Evolutionary conservation across 768 basidiomycete species (phyloP).

Genomic region (Lentinula lateritia): DNA sequence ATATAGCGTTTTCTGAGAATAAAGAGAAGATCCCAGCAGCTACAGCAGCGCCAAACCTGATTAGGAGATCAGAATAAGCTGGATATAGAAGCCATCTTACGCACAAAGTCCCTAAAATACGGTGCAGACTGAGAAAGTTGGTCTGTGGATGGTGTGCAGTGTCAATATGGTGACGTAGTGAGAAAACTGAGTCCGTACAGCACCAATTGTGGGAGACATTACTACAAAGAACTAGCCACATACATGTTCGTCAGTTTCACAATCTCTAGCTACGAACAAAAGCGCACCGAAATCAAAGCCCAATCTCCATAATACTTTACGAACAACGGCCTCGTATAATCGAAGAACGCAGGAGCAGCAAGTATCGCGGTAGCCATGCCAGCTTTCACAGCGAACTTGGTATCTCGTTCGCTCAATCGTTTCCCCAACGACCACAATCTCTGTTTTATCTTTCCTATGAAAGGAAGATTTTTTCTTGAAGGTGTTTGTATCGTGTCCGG

Average conservation of each 20-base stretch:
- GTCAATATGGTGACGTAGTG: not conserved
- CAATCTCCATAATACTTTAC: constrained; percentile 87
- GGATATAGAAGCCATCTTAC: not conserved
- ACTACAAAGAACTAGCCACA: constrained; percentile 71
- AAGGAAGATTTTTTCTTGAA: constrained; percentile 48
- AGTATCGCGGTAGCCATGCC: constrained; percentile 80
- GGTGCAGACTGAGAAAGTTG: constrained; percentile 79
- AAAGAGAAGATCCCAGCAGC: constrained; percentile 69
- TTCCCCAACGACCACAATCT: constrained; percentile 67
- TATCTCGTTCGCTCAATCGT: constrained; percentile 62
- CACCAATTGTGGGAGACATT: constrained; percentile 86
- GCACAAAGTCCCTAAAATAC: constrained; percentile 81
- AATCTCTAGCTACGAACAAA: constrained; percentile 6
- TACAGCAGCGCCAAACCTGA: constrained; percentile 70
- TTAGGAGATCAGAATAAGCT: constrained; percentile 6
- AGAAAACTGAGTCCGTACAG: constrained; percentile 33
- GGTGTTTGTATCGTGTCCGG: constrained; percentile 86
- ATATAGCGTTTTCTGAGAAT: constrained; percentile 69
- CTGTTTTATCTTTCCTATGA: constrained; percentile 60
- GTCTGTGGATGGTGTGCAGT: constrained; percentile 44
- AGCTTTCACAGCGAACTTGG: constrained; percentile 85
- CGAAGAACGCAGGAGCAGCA: constrained; percentile 85
- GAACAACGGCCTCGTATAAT: constrained; percentile 70
- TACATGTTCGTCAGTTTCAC: not conserved
- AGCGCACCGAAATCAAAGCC: constrained; percentile 85